Base-by-base conservation (phyloP, 2,329 filamentous ascomycete species). In the Verruconis gallopava region DNA sequence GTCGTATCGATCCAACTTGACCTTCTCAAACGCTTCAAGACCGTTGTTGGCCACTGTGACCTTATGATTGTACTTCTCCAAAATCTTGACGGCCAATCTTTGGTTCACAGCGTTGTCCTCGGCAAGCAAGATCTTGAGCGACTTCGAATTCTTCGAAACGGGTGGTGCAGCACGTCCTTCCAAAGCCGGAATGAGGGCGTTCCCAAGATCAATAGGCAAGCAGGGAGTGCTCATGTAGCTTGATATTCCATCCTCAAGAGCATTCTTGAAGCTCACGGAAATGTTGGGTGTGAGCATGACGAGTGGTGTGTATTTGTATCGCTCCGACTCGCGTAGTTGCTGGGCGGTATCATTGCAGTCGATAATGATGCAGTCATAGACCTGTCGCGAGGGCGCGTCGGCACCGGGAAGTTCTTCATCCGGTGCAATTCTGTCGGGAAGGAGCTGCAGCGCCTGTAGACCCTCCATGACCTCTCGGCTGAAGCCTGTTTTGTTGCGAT, bases 61-160 rank as follows among this genome's bases (percentile, higher is more conserved):
- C 19, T 80, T 79, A 56, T 93, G 85, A 56, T 95, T 88, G 61
- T 95, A 94, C 62, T 95, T 95, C 63, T 95, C 85, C 21, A 98
- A 70, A 50, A 96, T 96, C 69, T 94, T 94, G 53, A 95, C 88
- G 1, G 91, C 91, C 40, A 96, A 69, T 52, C 88, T 80, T 63
- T 98, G 91, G 60, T 98, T 98, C 57, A 98, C 89, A 13, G 86
- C 81, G 58, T 98, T 98, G 65, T 98, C 91, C 63, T 98, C 91
- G 9, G 89, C 91, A 46, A 96, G 71, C 28, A 98, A 68, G 53
- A 98, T 93, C 59, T 94, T 85, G 61, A 96, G 93, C 0, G 88
- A 94, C 57, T 86, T 86, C 11, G 86, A 93, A 58, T 93, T 91
- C 57, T 96, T 89, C 2, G 88, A 85, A 40, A 93, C 77, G 11